Evolutionary conservation across 495 filamentous ascomycete species (phyloP), one percentile per base, ranked within the genome.

Genomic region (Penicillium steckii): DNA sequence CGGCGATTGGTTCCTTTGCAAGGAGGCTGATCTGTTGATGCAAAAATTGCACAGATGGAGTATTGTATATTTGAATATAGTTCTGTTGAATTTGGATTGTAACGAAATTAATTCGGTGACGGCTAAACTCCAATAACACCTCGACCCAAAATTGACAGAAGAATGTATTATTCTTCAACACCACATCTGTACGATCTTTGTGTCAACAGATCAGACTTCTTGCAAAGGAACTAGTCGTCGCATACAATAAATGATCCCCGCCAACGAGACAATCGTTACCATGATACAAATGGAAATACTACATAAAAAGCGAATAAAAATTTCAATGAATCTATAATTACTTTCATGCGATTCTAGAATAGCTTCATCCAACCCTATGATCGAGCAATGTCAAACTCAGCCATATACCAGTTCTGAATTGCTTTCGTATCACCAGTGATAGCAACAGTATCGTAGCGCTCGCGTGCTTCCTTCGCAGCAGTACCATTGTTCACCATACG

Each of bases 321-420:
- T 37, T 37, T 37, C 33, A 37, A 15, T 37, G 18, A 8, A 37
- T 37, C 33, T 37, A 37, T 37, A 37, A 37, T 4, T 37, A 15
- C 33, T 15, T 37, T 37, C 33, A 8, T 4, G 18, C 18, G n/a
- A 19, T 23, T 37, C 37, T 40, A 44, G 38, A 21, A 7, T 27
- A 49, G 15, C 3, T 27, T 40, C 12, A 30, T 17, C 29, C 22
- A 29, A 21, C 27, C 29, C 60, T 42, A 70, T 60, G 65, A 68
- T 17, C 63, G 55, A 19, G 67, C 67, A 59, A 70, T 49, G 0
- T 63, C 56, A 25, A 70, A 60, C 52, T 70, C 67, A 10, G 65
- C 51, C 23, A 62, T 68, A 48, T 70, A 70, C 65, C 67, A 68
- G 26, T 68, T 68, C 44, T 70, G 65, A 41, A 70, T 63, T 0